These are phyloP conservation scores for Camellia granthamiana DNA, from an alignment of 148 eudicot genomes.

Conservation along the genomic window DNA sequence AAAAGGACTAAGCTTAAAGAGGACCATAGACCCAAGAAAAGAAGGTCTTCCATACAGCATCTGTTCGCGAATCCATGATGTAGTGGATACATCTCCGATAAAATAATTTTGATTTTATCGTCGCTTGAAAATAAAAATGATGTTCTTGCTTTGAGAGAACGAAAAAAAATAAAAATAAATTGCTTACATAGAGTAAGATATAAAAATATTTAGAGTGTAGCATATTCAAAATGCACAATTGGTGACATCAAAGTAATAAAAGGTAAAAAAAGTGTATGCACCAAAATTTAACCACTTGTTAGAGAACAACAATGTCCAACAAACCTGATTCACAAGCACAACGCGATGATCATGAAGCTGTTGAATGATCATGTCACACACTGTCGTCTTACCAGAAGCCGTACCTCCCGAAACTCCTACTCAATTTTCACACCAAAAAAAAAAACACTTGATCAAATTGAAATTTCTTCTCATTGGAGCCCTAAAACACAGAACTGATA, in stretches of 20 bases:
- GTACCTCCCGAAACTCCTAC: conserved; percentile 97
- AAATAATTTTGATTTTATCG: neutral
- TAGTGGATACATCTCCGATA: neutral
- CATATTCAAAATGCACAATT: neutral
- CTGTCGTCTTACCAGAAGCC: conserved; percentile 95
- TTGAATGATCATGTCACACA: conserved; percentile 94
- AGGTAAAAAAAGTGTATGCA: neutral
- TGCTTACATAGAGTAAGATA: neutral
- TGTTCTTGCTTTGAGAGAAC: neutral
- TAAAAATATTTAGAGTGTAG: neutral
- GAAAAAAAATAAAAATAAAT: neutral
- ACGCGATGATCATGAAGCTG: conserved; percentile 98
- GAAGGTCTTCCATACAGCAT: too few species aligned
- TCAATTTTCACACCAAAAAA: conserved; percentile 8
- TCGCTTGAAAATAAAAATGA: neutral
- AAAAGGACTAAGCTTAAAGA: too few species aligned
- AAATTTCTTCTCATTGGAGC: neutral
- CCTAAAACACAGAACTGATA: neutral
- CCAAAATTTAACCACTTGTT: neutral
- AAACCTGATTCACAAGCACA: conserved; percentile 97
- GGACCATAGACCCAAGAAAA: too few species aligned
- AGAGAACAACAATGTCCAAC: neutral
- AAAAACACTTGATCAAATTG: neutral
- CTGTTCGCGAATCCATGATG: neutral
- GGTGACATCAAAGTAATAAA: too few species aligned